Evolutionary conservation across 345 rosid species (phyloP), one percentile per base, ranked within the genome.

Genomic region (Dovyalis caffra): DNA sequence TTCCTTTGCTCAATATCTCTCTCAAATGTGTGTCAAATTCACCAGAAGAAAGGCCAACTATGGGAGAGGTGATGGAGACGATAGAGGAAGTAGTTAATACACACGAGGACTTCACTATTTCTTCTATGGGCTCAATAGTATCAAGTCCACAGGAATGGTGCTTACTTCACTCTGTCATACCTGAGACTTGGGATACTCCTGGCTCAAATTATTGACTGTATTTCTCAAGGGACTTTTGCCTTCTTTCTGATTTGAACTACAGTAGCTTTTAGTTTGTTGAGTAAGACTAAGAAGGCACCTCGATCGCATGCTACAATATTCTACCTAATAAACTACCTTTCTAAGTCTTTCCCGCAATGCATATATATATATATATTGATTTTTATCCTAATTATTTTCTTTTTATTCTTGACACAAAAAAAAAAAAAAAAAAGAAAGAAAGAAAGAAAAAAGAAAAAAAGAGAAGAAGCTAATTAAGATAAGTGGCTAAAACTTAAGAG

Each of bases 151-250:
- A 21, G 5, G 89, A 88, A 9, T 78, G 82, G 51, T 82, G 84
- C 56, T 65, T 88, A n/a, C 86, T 85, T 28, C 88, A 87, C 79
- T 78, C 85, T 4, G 81, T 79, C 32, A 90, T 90, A 33, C 86
- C 88, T 5, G 89, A 88, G 71, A 78, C 84, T 29, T 84, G 88
- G 89, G 91, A 90, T n/a, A 79, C 87, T 53, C 88, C 93, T 1
- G 83, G 80, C 26, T 86, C 91, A 34, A 81, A 79, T 78, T 77
- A 79, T 68, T 88, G 69, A 78, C 47, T 16, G 47, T 2, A 21
- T 64, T 64, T 34, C 37, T 47, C n/a, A n/a, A n/a, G n/a, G n/a
- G n/a, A n/a, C n/a, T n/a, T n/a, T n/a, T n/a, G n/a, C n/a, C n/a
- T 25, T 68, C 45, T 11, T 47, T 68, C 38, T 20, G 23, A 28